Evolutionary conservation across 805 yeast genomes (phyloP), one percentile per base, ranked within the genome.

Genomic region (Barnettozyma salicaria): DNA sequence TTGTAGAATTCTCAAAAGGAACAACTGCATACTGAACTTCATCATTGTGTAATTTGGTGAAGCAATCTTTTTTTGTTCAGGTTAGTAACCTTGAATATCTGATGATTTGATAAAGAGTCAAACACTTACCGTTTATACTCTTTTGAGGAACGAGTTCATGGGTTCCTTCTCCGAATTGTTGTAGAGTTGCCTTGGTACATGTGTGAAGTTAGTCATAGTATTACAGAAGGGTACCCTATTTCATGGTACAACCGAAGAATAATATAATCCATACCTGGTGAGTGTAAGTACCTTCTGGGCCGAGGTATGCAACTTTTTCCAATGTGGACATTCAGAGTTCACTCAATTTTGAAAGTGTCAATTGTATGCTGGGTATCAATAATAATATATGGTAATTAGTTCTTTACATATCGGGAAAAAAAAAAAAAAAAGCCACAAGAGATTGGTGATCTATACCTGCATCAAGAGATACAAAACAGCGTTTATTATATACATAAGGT

Each of bases 1-100:
- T 92, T 2, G 97, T 82, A 4, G 97, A 88, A 62, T 90, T 90
- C 52, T 90, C 97, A 48, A 86, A 74, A 1, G 98, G 98, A 3
- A 92, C 82, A 9, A 88, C 81, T 0, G 90, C 79, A 52, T 65
- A 78, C 36, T 78, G 79, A n/a, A 77, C 78, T 4, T 50, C 48
- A 14, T 61, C 61, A 9, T 65, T 61, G 4, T 58, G 47, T 23
- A 68, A 58, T 8, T 81, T 60, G 1, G 64, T 56, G 32, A 90
- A 83, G 54, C 97, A 90, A 18, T 74, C 22, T 19, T 21, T 23
- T 17, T 9, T 7, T 8, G 18, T 27, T 14, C 12, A 23, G 24
- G 9, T 19, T 19, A 19, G 4, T 4, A 4, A 6, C 3, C 19
- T 17, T 23, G 18, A 12, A 16, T 25, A 25, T 7, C 16, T 6